Conservation (phyloP, 2,329 filamentous ascomycete genomes). For the Penicillium sp. region DNA sequence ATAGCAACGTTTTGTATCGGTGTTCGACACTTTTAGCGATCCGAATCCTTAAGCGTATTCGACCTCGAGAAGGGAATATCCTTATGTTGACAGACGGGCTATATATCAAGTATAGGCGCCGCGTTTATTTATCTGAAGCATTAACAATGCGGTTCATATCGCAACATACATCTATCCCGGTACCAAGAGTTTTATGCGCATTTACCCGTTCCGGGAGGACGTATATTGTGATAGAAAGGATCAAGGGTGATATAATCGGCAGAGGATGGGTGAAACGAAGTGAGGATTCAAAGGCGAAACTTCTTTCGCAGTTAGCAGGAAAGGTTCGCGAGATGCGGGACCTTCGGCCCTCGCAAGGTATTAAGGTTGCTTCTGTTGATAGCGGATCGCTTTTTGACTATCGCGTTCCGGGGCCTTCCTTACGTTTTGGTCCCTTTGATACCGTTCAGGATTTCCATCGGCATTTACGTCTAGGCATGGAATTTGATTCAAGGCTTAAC, state of each 20-base stretch:
- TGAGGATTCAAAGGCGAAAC: constrained; percentile 29
- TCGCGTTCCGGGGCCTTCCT: constrained; percentile 22
- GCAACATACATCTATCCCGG: constrained; percentile 35
- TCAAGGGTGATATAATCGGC: constrained; percentile 33
- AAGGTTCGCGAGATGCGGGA: constrained; percentile 28
- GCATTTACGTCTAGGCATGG: constrained; percentile 29
- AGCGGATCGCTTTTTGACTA: constrained; percentile 30
- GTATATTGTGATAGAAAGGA: constrained; percentile 39
- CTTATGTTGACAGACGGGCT: constrained; percentile 24
- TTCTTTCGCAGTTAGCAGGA: constrained; percentile 29
- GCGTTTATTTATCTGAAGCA: constrained; percentile 28
- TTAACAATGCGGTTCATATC: constrained; percentile 32
- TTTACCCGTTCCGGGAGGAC: constrained; percentile 27
- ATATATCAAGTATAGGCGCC: constrained; percentile 30
- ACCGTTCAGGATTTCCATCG: constrained; percentile 33
- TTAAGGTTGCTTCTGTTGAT: constrained; percentile 26
- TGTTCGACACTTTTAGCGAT: constrained; percentile 19
- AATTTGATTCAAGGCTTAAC: constrained; percentile 22
- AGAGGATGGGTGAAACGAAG: constrained; percentile 26
- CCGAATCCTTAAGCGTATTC: constrained; percentile 15
- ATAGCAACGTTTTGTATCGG: constrained; percentile 13
- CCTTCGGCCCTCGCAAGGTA: constrained; percentile 22
- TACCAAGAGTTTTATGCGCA: constrained; percentile 34
- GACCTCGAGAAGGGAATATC: constrained; percentile 20
- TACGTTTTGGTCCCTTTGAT: constrained; percentile 29